Conservation (phyloP, 192 early-diverging fungal species). For the Podila epigama region DNA sequence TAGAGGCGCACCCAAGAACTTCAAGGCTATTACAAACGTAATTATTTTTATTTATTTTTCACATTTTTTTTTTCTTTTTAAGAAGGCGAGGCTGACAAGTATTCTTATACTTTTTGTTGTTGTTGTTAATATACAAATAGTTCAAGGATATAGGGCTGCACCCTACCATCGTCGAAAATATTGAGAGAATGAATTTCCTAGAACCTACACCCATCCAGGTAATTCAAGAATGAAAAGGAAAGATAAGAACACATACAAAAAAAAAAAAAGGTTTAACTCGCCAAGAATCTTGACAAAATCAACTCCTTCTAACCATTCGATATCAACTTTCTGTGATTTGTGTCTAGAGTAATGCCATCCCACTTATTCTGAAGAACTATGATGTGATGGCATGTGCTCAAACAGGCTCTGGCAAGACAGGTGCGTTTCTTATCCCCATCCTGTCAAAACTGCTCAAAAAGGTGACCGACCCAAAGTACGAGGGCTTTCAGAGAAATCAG, state of each 20-base stretch:
- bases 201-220: slow-evolving; percentile 82
- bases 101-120: too few relatives aligned
- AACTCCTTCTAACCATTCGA: not conserved
- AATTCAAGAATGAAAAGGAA: too few relatives aligned
- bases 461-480: slow-evolving; percentile 23
- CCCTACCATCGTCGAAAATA: slow-evolving; percentile 70
- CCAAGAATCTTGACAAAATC: not conserved
- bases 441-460: slow-evolving; percentile 68
- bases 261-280: not conserved
- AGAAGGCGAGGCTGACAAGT: too few relatives aligned
- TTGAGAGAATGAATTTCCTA: slow-evolving; percentile 67
- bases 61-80: not conserved
- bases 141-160: slow-evolving; percentile 74
- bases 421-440: slow-evolving; percentile 85
- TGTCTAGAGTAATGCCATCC: slow-evolving; percentile 66
- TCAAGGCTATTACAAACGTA: slow-evolving; percentile 60
- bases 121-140: slow-evolving; percentile 17
- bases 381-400: slow-evolving; percentile 90
- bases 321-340: not conserved
- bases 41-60: too few relatives aligned
- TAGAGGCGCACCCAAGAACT: slow-evolving; percentile 60
- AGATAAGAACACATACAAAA: not conserved
- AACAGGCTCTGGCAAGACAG: slow-evolving; percentile 80
- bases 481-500: slow-evolving; percentile 15
- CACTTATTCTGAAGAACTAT: slow-evolving; percentile 64